Evolutionary conservation across 495 filamentous ascomycete species (phyloP).

Genomic region (Penicillium goetzii): DNA sequence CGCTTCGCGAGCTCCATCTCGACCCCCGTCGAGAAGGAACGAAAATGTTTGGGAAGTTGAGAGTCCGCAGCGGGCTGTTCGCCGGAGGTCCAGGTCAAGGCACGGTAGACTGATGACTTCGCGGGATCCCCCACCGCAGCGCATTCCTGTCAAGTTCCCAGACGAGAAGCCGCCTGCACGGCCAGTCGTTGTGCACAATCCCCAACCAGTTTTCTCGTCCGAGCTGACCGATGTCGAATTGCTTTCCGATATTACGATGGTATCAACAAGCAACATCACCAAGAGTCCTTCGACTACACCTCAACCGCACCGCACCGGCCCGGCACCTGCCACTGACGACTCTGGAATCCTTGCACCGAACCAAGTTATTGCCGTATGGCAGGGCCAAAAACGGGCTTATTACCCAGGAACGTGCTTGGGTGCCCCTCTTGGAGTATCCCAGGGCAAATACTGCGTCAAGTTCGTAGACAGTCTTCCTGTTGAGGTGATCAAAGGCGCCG

Average conservation of each 20-base stretch:
- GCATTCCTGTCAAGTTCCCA: conserved; percentile 11
- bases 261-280: conserved; percentile 14
- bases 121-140: conserved; percentile 16
- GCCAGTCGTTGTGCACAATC: conserved; percentile 18
- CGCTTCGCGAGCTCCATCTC: not conserved
- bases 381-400: conserved; percentile 51
- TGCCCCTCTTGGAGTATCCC: conserved; percentile 40
- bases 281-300: conserved; percentile 25
- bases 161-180: conserved; percentile 13
- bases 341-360: conserved; percentile 39
- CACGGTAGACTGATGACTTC: conserved; percentile 19
- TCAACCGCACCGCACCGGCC: not conserved
- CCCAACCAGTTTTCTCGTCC: conserved; percentile 18
- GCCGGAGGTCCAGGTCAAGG: conserved; percentile 36
- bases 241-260: conserved; percentile 19
- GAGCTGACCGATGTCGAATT: conserved; percentile 22
- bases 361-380: conserved; percentile 57
- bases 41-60: conserved; percentile 47
- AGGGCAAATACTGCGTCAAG: conserved; percentile 47
- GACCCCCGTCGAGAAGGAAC: conserved; percentile 15
- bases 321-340: conserved; percentile 10
- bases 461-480: conserved; percentile 51
- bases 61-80: conserved; percentile 34
- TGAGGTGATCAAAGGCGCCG: conserved; percentile 45
- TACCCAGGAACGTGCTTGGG: conserved; percentile 56